These are phyloP conservation scores for Curvularia sp. DNA, from an alignment of 2,329 filamentous ascomycete genomes.

Conservation along the genomic window DNA sequence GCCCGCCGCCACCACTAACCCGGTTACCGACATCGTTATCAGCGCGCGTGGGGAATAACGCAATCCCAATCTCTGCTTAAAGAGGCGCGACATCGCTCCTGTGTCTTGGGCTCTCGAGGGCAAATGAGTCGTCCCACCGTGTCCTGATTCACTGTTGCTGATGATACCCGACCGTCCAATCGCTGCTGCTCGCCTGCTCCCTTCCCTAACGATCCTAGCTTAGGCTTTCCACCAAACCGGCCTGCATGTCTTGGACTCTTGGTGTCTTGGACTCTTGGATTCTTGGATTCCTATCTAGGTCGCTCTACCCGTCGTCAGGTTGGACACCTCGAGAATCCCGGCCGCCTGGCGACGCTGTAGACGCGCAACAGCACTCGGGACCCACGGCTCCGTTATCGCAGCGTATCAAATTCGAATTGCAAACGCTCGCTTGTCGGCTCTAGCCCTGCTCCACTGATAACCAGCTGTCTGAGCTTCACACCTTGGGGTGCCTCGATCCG, in stretches of 20 bases:
- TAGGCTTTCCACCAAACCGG: slow-evolving; percentile 3
- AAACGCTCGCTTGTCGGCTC: slow-evolving; percentile 8
- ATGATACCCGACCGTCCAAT: slow-evolving; percentile 7
- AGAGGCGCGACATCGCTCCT: slow-evolving; percentile 20
- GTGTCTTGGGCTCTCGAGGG: slow-evolving; percentile 4
- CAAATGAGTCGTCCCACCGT: slow-evolving; percentile 8
- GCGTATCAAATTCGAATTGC: slow-evolving; percentile 15
- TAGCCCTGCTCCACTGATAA: slow-evolving; percentile 31
- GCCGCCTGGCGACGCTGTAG: slow-evolving; percentile 8
- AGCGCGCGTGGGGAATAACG: slow-evolving; percentile 21
- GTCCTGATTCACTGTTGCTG: slow-evolving; percentile 12
- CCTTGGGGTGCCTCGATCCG: slow-evolving; percentile 22
- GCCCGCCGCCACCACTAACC: background rate
- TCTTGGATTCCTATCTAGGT: background rate
- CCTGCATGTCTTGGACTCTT: slow-evolving; percentile 17
- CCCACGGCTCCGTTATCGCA: slow-evolving; percentile 15
- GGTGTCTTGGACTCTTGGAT: slow-evolving; percentile 2
- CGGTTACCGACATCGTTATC: slow-evolving; percentile 24
- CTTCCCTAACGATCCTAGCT: slow-evolving; percentile 8
- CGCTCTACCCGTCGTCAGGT: slow-evolving; percentile 2
- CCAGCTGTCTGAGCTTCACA: slow-evolving; percentile 18
- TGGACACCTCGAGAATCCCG: slow-evolving; percentile 3
- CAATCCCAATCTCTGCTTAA: slow-evolving; percentile 17
- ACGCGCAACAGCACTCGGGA: slow-evolving; percentile 4
- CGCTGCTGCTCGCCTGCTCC: background rate